phyloP scores from a whole-genome alignment of 2,329 filamentous ascomycete genomes.

The Fusarium sp. region DNA sequence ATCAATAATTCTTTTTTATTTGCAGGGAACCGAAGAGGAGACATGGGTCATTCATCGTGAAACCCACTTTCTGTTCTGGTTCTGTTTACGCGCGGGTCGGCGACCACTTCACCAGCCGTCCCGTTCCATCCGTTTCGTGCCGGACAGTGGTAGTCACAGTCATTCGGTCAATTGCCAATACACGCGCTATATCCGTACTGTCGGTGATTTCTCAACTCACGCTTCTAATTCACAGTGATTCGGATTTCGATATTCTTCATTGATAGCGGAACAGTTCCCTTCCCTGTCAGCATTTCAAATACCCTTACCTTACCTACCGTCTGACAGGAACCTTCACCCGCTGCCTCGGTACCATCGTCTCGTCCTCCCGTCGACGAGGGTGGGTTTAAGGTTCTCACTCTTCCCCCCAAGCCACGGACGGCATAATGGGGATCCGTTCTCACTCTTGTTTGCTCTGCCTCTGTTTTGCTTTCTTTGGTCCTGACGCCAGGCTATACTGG shows the following conservation, averaged over 20 bases:
- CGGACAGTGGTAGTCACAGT: neutral
- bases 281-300: neutral
- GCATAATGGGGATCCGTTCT: constrained; percentile 30
- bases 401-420: constrained; percentile 39
- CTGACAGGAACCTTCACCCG: constrained; percentile 17
- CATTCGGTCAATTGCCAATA: neutral
- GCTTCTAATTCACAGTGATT: neutral
- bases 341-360: constrained; percentile 27
- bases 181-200: neutral
- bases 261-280: neutral
- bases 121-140: neutral
- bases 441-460: neutral
- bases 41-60: neutral
- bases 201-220: neutral
- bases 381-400: constrained; percentile 48
- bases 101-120: neutral
- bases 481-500: constrained; percentile 3
- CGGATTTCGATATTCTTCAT: neutral
- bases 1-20: neutral
- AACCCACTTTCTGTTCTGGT: neutral
- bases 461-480: constrained; percentile 1
- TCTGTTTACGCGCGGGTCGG: neutral
- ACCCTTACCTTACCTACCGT: neutral
- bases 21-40: neutral
- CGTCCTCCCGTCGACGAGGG: constrained; percentile 37